Base-by-base conservation (phyloP, 2,329 filamentous ascomycete species). In the Aureobasidium zeae region DNA sequence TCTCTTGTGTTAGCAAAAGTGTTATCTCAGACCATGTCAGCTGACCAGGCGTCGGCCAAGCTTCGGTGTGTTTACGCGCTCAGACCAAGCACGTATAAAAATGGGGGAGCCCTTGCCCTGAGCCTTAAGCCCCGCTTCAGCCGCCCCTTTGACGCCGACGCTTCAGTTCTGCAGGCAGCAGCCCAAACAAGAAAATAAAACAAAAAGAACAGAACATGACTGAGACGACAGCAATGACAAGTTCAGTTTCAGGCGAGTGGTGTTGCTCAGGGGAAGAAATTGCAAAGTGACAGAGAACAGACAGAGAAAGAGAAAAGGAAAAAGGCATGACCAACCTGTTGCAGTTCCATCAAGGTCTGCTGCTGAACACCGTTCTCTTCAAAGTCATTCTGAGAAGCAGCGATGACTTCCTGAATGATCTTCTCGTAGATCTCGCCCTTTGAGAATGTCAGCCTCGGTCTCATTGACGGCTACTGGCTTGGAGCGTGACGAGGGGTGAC, bases 321-420 rank as follows among this genome's bases (percentile, higher is more conserved):
- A 30, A 16, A 28, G 30, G 20, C 4, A 25, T 46, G 46, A 57
- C 53, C 75, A 72, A 96, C 89, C 78, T 81, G 75, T 65, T 81
- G 81, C 72, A 98, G 71, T 63, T 94, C 86, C 53, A 89, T 79
- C 57, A 98, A 70, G 39, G 89, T 89, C 55, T 77, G 72, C 63
- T 89, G 83, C 56, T 94, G 86, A 52, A 96, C 83, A 56, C 91
- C 91, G 55, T 83, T 86, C 68, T 98, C 91, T 64, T 98, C 91
- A 62, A 98, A 96, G 66, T 96, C 91, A 59, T 89, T 84, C 59
- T 85, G 77, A 58, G 89, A 95, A 53, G 62, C 60, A 37, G 57
- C 53, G 48, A 70, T 61, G 48, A 71, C 68, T 56, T 84, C 83
- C 55, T 89, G 82, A 65, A 96, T 86, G 61, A 98, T 87, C 68